Evolutionary conservation across 2,329 filamentous ascomycete species (phyloP), one percentile per base, ranked within the genome.

Genomic region (Trichoderma atroviride): DNA sequence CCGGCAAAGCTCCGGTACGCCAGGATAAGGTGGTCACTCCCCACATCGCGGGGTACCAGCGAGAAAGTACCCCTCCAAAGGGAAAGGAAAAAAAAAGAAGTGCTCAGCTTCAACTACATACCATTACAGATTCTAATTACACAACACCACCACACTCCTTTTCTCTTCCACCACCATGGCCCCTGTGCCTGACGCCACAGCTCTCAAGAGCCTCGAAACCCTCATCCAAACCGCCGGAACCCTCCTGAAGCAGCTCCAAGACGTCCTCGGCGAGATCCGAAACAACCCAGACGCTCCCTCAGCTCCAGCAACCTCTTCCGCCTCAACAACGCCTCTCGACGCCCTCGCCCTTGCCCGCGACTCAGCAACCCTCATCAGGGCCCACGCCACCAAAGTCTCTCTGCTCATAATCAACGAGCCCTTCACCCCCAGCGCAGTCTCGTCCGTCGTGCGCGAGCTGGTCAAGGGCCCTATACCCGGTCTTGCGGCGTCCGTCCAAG

Each of bases 371-470:
- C 84, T 96, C 5, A 88, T 97, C 70, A 90, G 88, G 77, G 92
- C 94, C 0, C 93, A 97, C 77, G 88, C 90, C 1, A 97, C 94
- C 6, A 97, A 97, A 72, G 85, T 97, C 31, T 95, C 92, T 0
- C 89, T 97, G 0, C 86, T 98, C 14, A 87, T 96, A 1, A 91
- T 96, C 75, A 97, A 92, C 75, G 87, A 92, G 22, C 94, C 95
- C 0, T 96, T 97, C 74, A 96, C 94, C 0, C 89, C 92, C 0
- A 89, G 90, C 0, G 94, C 93, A 5, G 85, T 97, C 40, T 82
- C 81, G 11, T 89, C 86, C 29, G 88, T 96, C 16, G 82, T 97
- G 5, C 85, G 87, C 40, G 89, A 94, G 69, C 84, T 97, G n/a
- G 85, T 90, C 27, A 85, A 87, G 14, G 89, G 89, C 0, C 88